Evolutionary conservation across 257 asterid genomes (phyloP).

Genomic region (Rehmannia glutinosa): DNA sequence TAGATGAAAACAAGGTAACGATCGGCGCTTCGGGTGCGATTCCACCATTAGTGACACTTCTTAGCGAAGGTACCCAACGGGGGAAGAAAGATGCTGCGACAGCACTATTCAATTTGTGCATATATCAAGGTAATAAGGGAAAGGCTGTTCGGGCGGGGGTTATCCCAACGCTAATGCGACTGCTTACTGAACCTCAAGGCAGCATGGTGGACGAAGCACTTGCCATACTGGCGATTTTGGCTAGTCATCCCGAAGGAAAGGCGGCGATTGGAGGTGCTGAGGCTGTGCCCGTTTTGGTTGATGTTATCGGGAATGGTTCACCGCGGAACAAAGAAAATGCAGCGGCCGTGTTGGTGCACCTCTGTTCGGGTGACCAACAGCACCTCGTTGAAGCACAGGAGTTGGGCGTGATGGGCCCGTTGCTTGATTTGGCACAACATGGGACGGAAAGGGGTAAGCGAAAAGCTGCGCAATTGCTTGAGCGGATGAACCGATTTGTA

Average conservation of each 20-base stretch:
- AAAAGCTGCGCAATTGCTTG: conserved; percentile 81
- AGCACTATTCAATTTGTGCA: conserved; percentile 87
- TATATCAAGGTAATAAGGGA: conserved; percentile 94
- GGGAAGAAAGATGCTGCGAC: conserved; percentile 97
- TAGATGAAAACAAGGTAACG: conserved; percentile 79
- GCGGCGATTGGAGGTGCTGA: conserved; percentile 74
- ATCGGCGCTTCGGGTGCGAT: conserved; percentile 87
- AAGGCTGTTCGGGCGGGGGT: conserved; percentile 94
- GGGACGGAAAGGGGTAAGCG: conserved; percentile 92
- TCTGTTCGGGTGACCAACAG: conserved; percentile 72
- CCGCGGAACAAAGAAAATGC: conserved; percentile 89
- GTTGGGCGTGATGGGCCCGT: conserved; percentile 64
- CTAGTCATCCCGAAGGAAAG: conserved; percentile 86
- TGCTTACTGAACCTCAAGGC: conserved; percentile 78
- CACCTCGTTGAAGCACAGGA: conserved; percentile 67
- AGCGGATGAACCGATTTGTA: conserved; percentile 65
- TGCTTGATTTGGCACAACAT: conserved; percentile 61
- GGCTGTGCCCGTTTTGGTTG: conserved; percentile 74
- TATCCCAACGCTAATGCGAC: conserved; percentile 68
- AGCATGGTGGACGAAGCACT: conserved; percentile 88
- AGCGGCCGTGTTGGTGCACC: conserved; percentile 85
- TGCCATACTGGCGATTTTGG: conserved; percentile 83
- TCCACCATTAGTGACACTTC: conserved; percentile 71
- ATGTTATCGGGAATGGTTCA: conserved; percentile 66
- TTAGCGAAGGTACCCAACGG: conserved; percentile 73